These are phyloP conservation scores for Boletus subparvulus DNA, from an alignment of 768 basidiomycete species.

Conservation along the genomic window DNA sequence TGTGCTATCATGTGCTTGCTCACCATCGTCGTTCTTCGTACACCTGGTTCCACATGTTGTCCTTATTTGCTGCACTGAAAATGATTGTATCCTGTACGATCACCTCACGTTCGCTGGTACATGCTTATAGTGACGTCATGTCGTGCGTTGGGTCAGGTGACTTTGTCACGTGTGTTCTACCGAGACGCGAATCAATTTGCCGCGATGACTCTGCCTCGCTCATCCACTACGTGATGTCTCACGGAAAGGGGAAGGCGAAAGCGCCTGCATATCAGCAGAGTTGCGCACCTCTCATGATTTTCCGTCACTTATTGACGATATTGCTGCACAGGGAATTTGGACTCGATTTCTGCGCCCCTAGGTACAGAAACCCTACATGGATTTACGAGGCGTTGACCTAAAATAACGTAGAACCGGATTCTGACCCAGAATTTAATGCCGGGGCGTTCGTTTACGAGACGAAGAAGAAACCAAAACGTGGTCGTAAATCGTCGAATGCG, in stretches of 20 bases:
- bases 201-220: background rate
- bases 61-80: constrained; percentile 28
- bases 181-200: background rate
- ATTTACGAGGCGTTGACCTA: background rate
- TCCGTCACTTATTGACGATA: background rate
- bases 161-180: constrained; percentile 10
- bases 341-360: constrained; percentile 37
- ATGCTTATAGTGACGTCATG: background rate
- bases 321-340: constrained; percentile 15
- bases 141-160: constrained; percentile 10
- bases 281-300: background rate
- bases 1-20: constrained; percentile 30
- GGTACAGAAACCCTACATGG: constrained; percentile 19
- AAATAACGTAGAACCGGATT: constrained; percentile 27
- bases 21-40: constrained; percentile 18
- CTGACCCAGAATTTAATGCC: constrained; percentile 35
- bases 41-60: constrained; percentile 29
- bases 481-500: constrained; percentile 12
- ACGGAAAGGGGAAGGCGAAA: constrained; percentile 12
- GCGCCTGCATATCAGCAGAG: constrained; percentile 21
- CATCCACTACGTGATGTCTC: constrained; percentile 19
- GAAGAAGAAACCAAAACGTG: constrained; percentile 22
- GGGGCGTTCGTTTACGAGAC: constrained; percentile 31
- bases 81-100: constrained; percentile 33
- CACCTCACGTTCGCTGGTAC: constrained; percentile 2